Base-by-base conservation (phyloP, 164 flowering plant genomes). In the Berberis vulgaris region DNA sequence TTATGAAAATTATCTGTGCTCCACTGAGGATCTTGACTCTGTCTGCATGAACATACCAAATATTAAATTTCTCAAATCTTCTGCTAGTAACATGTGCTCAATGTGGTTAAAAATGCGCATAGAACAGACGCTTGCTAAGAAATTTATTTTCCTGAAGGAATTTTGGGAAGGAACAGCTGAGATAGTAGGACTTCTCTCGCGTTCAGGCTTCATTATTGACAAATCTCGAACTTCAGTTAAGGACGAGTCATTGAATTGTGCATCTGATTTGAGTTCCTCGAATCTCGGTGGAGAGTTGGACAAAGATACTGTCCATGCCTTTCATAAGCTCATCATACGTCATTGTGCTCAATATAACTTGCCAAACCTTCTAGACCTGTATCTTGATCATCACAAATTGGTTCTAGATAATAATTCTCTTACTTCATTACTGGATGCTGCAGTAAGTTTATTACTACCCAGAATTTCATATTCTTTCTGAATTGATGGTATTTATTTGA, bases 321-420 rank as follows among this genome's bases (percentile, higher is more conserved):
- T 95, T 50, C 88, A 91, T 71, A 88, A 77, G 71, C 77, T 89
- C 67, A 54, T 91, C 45, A 45, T 88, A 62, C 86, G 72, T 68
- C 79, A 86, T 66, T 87, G 94, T 71, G 79, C 75, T 26, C 78
- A 74, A 64, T 71, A 83, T 71, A 81, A 82, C 76, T 81, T 95
- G 87, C 94, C 96, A 43, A 81, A 83, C 66, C 85, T 95, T 75
- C 76, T 95, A 71, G 96, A 89, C 69, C 77, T 95, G 56, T 91
- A 87, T 70, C 84, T 95, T 69, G 96, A 88, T 54, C 81, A 77
- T 76, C 89, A 85, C 68, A 72, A 82, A 60, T 71, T 88, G 81
- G 85, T 71, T 67, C 62, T 73, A 3, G 89, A 89, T 72, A 76
- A 75, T 53, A 82, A 76, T 71, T 81, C 86, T 45, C 78, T 88